Base-by-base conservation (phyloP, 306 rosid genomes). In the Cicer bijugum region DNA sequence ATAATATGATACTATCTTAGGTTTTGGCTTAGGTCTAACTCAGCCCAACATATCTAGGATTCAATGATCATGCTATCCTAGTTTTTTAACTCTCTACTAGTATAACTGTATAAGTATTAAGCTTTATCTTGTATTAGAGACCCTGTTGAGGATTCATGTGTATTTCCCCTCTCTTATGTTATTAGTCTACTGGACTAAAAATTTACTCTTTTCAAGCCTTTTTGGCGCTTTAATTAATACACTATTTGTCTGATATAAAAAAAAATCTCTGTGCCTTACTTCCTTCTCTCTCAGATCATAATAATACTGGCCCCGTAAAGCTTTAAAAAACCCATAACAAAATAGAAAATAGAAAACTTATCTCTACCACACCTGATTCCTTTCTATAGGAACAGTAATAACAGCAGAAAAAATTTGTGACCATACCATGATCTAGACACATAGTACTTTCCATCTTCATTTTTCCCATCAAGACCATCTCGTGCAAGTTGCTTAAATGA, bases 391-490 rank as follows among this genome's bases (percentile, higher is more conserved):
- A 45, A 16, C 65, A 71, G n/a, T 65, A 58, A 68, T 73, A 11
- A 12, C 61, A 51, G 16, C 44, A 74, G 64, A 51, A 69, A 57
- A 77, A 9, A 50, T 69, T 55, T 71, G 85, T 70, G 67, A 67
- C 52, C 85, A 78, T 86, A 92, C 97, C 97, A 92, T 74, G 93
- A 67, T 74, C 85, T 92, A 60, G 97, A 92, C 75, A 92, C 85
- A 48, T 66, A 85, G 82, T 85, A 84, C 4, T 71, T 47, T 80
- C 88, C 97, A 77, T 85, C 93, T 56, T 71, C 70, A 75, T 79
- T 82, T 69, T 84, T 81, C 82, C 93, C 93, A 58, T 86, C 91
- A 83, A 92, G 89, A 75, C 80, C 85, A 65, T 84, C 85, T 65
- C 87, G 84, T 1, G 92, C 96, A 81, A 88, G 82, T 85, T 85